Conservation (phyloP, 1,284 basidiomycete species). For the Marasmius sp. region DNA sequence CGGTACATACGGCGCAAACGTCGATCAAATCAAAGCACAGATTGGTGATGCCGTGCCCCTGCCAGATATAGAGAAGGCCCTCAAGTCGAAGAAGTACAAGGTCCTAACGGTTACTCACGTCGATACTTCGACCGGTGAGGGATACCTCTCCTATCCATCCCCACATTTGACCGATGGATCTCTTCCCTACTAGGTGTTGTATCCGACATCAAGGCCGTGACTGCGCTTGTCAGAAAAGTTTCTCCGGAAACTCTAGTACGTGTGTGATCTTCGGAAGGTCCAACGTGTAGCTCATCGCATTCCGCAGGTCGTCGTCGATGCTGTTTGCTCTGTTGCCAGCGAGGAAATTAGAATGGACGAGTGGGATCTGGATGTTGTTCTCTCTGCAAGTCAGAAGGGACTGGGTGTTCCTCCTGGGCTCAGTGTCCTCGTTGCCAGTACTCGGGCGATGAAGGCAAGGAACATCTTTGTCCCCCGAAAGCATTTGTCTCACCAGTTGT, state of each 20-base stretch:
- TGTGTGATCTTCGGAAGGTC: conserved; percentile 7
- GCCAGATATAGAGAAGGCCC: conserved; percentile 68
- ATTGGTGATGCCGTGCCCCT: conserved; percentile 77
- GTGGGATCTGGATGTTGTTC: conserved; percentile 90
- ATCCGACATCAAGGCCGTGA: conserved; percentile 81
- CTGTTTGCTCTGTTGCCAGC: conserved; percentile 93
- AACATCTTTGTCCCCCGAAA: not conserved
- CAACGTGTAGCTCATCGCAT: not conserved
- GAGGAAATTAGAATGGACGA: conserved; percentile 95
- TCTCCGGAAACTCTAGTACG: conserved; percentile 85
- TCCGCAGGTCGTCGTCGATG: conserved; percentile 79
- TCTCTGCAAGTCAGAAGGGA: conserved; percentile 94
- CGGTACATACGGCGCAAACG: conserved; percentile 86
- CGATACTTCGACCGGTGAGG: conserved; percentile 82
- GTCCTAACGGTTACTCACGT: conserved; percentile 93
- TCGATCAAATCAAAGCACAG: conserved; percentile 83
- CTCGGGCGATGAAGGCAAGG: conserved; percentile 71
- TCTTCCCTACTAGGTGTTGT: conserved; percentile 65
- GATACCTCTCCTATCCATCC: not conserved
- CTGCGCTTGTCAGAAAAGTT: conserved; percentile 71
- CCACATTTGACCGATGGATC: not conserved
- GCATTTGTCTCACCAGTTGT: not conserved
- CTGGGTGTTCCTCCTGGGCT: conserved; percentile 94
- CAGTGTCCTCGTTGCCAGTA: conserved; percentile 82
- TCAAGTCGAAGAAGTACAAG: conserved; percentile 87